phyloP scores from a whole-genome alignment of 2,329 filamentous ascomycete species.

The Torrubiellomyces zombiae region DNA sequence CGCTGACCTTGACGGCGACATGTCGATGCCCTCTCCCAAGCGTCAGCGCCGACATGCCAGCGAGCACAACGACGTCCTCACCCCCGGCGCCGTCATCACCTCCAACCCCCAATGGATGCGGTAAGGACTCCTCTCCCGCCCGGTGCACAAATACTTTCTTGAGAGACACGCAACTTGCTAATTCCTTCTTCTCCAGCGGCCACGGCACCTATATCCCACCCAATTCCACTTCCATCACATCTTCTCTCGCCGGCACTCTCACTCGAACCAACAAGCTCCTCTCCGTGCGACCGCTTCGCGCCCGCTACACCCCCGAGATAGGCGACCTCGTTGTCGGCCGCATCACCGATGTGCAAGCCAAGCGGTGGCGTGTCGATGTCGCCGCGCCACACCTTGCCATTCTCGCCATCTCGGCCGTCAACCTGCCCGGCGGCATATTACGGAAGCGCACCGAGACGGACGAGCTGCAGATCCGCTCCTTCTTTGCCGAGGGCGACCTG shows the following conservation, averaged over 20 bases:
- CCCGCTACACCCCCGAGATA: slow-evolving; percentile 89
- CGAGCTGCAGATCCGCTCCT: slow-evolving; percentile 92
- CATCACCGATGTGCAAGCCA: slow-evolving; percentile 86
- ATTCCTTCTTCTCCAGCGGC: slow-evolving; percentile 37
- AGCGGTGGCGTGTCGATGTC: slow-evolving; percentile 90
- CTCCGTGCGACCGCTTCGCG: slow-evolving; percentile 75
- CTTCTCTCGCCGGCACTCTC: slow-evolving; percentile 79
- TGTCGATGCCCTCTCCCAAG: slow-evolving; percentile 27
- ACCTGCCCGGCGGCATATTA: slow-evolving; percentile 83
- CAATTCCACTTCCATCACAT: slow-evolving; percentile 53
- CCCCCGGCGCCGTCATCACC: slow-evolving; percentile 77
- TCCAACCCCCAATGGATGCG: slow-evolving; percentile 95
- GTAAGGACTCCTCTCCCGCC: slow-evolving; percentile 20
- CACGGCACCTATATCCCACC: slow-evolving; percentile 74
- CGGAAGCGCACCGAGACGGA: slow-evolving; percentile 87
- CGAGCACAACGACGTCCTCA: slow-evolving; percentile 44
- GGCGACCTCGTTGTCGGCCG: slow-evolving; percentile 89
- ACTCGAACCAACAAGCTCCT: slow-evolving; percentile 94
- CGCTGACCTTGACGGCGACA: slow-evolving; percentile 26
- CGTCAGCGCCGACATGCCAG: slow-evolving; percentile 15
- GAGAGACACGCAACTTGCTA: no score
- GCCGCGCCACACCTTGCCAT: slow-evolving; percentile 72
- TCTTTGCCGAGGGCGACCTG: slow-evolving; percentile 89
- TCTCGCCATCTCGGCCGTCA: slow-evolving; percentile 78
- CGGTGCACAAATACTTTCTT: not conserved